These are phyloP conservation scores for Hyaloscypha finlandica DNA, from an alignment of 495 filamentous ascomycete species.

Conservation along the genomic window DNA sequence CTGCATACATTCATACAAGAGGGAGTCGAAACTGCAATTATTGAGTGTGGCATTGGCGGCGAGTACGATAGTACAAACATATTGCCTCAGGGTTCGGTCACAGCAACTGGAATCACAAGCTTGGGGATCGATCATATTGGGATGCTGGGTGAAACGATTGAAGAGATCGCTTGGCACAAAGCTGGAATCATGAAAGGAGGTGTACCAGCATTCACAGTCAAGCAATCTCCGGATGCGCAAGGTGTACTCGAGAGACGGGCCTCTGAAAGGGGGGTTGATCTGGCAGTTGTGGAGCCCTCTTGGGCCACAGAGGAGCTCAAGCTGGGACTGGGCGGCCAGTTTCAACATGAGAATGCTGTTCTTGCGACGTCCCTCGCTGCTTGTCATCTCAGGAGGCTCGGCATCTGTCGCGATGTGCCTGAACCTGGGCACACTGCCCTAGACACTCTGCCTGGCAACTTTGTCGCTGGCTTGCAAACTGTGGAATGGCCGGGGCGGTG, in stretches of 20 bases:
- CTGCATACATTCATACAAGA: conserved; percentile 84
- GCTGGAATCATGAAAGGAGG: conserved; percentile 85
- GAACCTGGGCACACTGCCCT: conserved; percentile 3
- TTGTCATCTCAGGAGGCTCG: conserved; percentile 61
- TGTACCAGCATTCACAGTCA: conserved; percentile 69
- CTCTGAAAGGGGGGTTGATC: conserved; percentile 56
- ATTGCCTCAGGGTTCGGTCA: conserved; percentile 58
- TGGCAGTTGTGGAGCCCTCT: conserved; percentile 17
- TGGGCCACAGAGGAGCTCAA: conserved; percentile 44
- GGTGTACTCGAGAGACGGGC: conserved; percentile 72
- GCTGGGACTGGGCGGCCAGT: conserved; percentile 68
- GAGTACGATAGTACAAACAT: conserved; percentile 95
- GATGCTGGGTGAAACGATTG: conserved; percentile 80
- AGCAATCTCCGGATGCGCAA: conserved; percentile 67
- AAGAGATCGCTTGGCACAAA: conserved; percentile 98
- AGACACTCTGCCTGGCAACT: conserved; percentile 26
- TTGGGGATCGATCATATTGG: conserved; percentile 90
- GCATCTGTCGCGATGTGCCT: conserved; percentile 76
- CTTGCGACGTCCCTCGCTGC: conserved; percentile 75
- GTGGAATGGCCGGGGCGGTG: conserved; percentile 49
- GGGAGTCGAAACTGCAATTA: conserved; percentile 77
- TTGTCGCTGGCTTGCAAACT: conserved; percentile 39
- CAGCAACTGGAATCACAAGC: conserved; percentile 74
- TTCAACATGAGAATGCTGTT: conserved; percentile 86
- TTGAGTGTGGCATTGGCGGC: conserved; percentile 93